These are phyloP conservation scores for Acanthamoeba sp. DNA, from an alignment of 208 protist species.

Conservation along the genomic window DNA sequence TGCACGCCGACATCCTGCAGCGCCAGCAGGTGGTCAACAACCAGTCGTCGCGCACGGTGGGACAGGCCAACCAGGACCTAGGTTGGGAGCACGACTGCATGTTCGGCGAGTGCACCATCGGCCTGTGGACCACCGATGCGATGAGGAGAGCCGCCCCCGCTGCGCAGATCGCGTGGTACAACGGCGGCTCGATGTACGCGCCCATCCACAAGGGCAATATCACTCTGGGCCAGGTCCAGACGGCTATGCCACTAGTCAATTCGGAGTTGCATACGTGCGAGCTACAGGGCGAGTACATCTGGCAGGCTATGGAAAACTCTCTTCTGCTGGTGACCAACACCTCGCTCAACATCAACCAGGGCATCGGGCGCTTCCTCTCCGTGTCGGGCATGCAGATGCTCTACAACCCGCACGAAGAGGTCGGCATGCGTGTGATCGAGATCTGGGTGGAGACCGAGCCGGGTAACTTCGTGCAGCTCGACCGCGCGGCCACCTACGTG, in stretches of 20 bases:
- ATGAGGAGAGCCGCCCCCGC: neutral
- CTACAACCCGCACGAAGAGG: slow-evolving; percentile 32
- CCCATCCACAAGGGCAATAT: neutral
- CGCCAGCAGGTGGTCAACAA: neutral
- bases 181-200: slow-evolving; percentile 39
- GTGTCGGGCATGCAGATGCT: slow-evolving; percentile 51
- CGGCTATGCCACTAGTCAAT: neutral
- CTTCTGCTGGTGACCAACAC: slow-evolving; percentile 34
- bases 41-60: neutral
- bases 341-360: slow-evolving; percentile 58
- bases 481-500: neutral
- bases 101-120: slow-evolving; percentile 49
- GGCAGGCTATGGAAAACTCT: slow-evolving; percentile 55
- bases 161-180: neutral
- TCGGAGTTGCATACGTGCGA: slow-evolving; percentile 10
- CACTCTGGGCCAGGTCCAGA: slow-evolving; percentile 36
- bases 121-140: neutral
- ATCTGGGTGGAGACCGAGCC: slow-evolving; percentile 7
- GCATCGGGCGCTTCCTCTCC: slow-evolving; percentile 48
- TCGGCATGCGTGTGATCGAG: slow-evolving; percentile 21
- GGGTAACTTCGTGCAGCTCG: neutral
- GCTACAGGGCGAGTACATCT: slow-evolving; percentile 34
- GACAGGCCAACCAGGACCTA: neutral
- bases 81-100: slow-evolving; percentile 7
- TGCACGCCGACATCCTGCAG: slow-evolving; percentile 25